Conservation (phyloP, 371 early-diverging fungal genomes). For the Cladochytrium tenue region DNA sequence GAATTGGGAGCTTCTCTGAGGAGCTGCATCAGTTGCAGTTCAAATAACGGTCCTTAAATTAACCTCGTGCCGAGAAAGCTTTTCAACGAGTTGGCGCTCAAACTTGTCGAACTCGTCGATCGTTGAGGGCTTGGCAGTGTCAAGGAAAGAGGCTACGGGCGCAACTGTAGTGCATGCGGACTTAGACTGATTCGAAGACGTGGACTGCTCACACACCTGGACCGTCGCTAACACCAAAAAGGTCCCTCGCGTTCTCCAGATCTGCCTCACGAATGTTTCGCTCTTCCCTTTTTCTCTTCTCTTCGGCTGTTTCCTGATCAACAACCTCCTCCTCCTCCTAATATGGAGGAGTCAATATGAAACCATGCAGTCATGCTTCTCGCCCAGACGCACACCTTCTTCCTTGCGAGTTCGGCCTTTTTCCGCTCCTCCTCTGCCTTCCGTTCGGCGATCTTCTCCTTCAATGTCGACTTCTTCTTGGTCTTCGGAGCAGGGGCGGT, state of each 20-base stretch:
- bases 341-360: no score
- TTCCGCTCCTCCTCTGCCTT: slow-evolving; percentile 72
- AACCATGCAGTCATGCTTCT: no score
- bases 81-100: slow-evolving; percentile 65
- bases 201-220: slow-evolving; percentile 12
- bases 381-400: not conserved
- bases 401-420: slow-evolving; percentile 42
- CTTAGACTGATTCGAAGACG: not conserved
- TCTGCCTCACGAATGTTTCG: slow-evolving; percentile 77
- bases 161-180: not conserved
- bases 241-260: slow-evolving; percentile 77
- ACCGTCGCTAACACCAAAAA: slow-evolving; percentile 74
- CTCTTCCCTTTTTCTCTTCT: slow-evolving; percentile 69
- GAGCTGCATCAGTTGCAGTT: not conserved
- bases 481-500: slow-evolving; percentile 44
- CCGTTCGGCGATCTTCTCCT: slow-evolving; percentile 76
- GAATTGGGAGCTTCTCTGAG: slow-evolving; percentile 30
- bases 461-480: slow-evolving; percentile 66
- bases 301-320: slow-evolving; percentile 66
- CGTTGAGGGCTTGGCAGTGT: slow-evolving; percentile 75
- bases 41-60: not conserved
- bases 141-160: slow-evolving; percentile 39
- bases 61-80: slow-evolving; percentile 73
- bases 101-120: slow-evolving; percentile 83
- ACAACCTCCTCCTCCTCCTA: slow-evolving; percentile 35